A percentile compares a stretch with the other conserved stretches of the same genome.
These are phyloP conservation scores for Paraglomus occultum DNA, from an alignment of 192 early-diverging fungal genomes.

Conservation along the genomic window DNA sequence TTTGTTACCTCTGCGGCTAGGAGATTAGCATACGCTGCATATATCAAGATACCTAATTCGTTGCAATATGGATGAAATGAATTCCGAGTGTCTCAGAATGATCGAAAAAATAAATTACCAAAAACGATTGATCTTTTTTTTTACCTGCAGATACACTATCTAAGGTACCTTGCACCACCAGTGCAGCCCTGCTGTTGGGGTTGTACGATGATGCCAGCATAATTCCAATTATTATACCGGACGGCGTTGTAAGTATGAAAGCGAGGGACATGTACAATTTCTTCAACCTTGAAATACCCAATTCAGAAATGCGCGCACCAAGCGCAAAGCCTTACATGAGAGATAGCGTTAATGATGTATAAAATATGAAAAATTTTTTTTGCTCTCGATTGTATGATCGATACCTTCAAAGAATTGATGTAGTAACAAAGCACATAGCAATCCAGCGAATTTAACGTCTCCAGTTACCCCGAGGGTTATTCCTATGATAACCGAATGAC, in stretches of 20 bases:
- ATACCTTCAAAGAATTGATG: slow-evolving; percentile 32
- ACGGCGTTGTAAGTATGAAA: slow-evolving; percentile 70
- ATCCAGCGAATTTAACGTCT: slow-evolving; percentile 51
- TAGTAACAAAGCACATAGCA: slow-evolving; percentile 54
- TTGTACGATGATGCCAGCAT: slow-evolving; percentile 58
- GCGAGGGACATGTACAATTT: slow-evolving; percentile 52
- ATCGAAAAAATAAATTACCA: too few relatives aligned
- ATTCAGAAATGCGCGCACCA: slow-evolving; percentile 61
- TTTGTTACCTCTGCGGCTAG: slow-evolving; percentile 68
- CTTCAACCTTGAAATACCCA: slow-evolving; percentile 41
- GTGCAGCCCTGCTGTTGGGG: slow-evolving; percentile 42
- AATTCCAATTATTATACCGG: slow-evolving; percentile 76
- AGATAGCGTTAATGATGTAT: slow-evolving; percentile 17
- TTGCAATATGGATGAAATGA: too few relatives aligned
- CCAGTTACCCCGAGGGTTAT: slow-evolving; percentile 62
- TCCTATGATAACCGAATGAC: slow-evolving; percentile 78
- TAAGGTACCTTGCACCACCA: slow-evolving; percentile 69
- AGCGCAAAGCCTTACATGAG: slow-evolving; percentile 55
- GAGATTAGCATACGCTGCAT: slow-evolving; percentile 71
- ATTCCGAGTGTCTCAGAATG: too few relatives aligned
- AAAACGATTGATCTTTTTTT: too few relatives aligned
- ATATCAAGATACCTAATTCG: slow-evolving; percentile 62
- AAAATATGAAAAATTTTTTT: slow-evolving; percentile 8
- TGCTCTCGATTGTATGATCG: too few relatives aligned
- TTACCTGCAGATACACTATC: slow-evolving; percentile 67